Conservation (phyloP, 2,329 filamentous ascomycete species). For the Geosmithia putterillii region DNA sequence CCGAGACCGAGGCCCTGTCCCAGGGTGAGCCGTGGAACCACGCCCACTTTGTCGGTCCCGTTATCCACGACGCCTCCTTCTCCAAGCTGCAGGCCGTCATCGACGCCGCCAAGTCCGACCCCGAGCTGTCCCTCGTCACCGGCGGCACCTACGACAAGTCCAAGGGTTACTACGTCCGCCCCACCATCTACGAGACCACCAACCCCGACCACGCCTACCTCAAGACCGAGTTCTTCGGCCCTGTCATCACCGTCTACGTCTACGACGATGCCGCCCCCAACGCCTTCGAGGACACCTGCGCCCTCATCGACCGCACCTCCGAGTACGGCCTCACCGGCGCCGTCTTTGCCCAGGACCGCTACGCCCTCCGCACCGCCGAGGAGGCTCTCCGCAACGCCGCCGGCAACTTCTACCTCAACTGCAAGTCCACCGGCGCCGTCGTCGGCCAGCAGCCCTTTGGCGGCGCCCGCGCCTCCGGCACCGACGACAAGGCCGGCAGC, state of each 20-base stretch:
- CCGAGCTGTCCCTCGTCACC: slow-evolving; percentile 57
- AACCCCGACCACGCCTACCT: slow-evolving; percentile 66
- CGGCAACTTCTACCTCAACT: slow-evolving; percentile 80
- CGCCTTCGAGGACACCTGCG: slow-evolving; percentile 47
- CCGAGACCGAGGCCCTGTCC: slow-evolving; percentile 59
- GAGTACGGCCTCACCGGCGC: slow-evolving; percentile 71
- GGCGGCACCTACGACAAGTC: slow-evolving; percentile 69
- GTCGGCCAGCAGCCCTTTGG: slow-evolving; percentile 65
- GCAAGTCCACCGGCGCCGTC: slow-evolving; percentile 65
- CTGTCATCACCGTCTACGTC: slow-evolving; percentile 60
- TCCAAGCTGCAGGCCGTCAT: slow-evolving; percentile 68
- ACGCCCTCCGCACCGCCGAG: slow-evolving; percentile 55
- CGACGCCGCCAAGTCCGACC: slow-evolving; percentile 66
- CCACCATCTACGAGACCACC: slow-evolving; percentile 67
- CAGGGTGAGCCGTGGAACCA: slow-evolving; percentile 58
- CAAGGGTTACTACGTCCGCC: slow-evolving; percentile 73
- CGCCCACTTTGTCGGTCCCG: slow-evolving; percentile 73
- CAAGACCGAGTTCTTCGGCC: slow-evolving; percentile 71
- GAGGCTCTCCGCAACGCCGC: slow-evolving; percentile 60
- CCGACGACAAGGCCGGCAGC: slow-evolving; percentile 63
- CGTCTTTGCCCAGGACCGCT: slow-evolving; percentile 60
- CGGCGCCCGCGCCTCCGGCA: slow-evolving; percentile 54
- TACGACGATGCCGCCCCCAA: slow-evolving; percentile 55
- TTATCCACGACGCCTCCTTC: slow-evolving; percentile 74
- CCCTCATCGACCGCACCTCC: slow-evolving; percentile 56